Base-by-base conservation (phyloP, 2,329 filamentous ascomycete genomes). In the Neospermospora avenae region DNA sequence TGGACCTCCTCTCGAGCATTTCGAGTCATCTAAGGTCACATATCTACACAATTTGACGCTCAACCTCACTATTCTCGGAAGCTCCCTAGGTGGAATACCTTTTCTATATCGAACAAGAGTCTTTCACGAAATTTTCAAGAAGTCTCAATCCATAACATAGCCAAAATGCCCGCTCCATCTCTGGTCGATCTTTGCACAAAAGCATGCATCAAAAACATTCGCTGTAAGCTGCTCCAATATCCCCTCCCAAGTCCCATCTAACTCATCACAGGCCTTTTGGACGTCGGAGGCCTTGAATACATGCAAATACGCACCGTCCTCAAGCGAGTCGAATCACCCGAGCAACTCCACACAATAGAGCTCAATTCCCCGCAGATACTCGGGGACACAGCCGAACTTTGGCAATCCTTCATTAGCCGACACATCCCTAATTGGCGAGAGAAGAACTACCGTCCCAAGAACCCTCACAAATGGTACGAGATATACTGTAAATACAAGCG, bases 311-410 rank as follows among this genome's bases (percentile, higher is more conserved):
- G 82, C 7, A 81, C 84, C 1, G 83, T 97, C 42, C 84, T 98
- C 34, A 70, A 83, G 55, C 87, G 86, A 59, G 78, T 98, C 58
- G 85, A 89, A 57, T 88, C 82, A 64, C 86, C 92, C 1, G 76
- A 82, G 46, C 92, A 96, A 72, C 84, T 98, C 34, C 87, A 84
- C 69, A 71, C 81, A 59, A 81, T 97, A 60, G 93, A 97, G 75
- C 63, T 81, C 54, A 85, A 86, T 70, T 93, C 87, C 4, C 90
- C 91, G 0, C 90, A 96, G 65, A 81, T 97, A 55, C 79, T 83
- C 62, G 84, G 85, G 39, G 80, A 89, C 58, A 86, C 86, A 41
- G 81, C 78, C 20, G 88, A 92, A 67, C 78, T 93, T 63, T 97
- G 93, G 93, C 76, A 85, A 44, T 82, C 84, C 28, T 83, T 97